Evolutionary conservation across 306 rosid species (phyloP), one percentile per base, ranked within the genome.

Genomic region (Prinsepia uniflora): DNA sequence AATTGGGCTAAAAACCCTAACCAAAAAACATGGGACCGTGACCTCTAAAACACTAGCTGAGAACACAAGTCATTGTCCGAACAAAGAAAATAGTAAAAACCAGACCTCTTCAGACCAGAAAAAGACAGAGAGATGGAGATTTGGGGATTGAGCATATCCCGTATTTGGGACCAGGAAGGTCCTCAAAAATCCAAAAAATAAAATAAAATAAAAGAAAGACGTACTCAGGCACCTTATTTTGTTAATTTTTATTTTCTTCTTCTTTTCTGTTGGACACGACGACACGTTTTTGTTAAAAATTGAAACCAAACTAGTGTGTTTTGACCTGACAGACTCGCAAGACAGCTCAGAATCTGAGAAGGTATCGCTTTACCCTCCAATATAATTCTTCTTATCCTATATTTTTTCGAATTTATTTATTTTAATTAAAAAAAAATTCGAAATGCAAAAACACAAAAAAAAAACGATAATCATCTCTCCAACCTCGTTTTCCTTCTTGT

Each of bases 341-440:
- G 30, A 84, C 82, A 47, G 48, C 71, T 67, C 71, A 49, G 60
- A 67, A 34, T 48, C 78, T 75, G 83, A 82, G 76, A 62, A 71
- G 83, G 72, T 18, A 19, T 63, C 80, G 75, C 68, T 19, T 46
- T 14, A 65, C 66, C 70, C 76, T 76, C 59, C 63, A 0, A 18
- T 30, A 19, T 54, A 17, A 41, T 63, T n/a, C 36, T 8, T 15
- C 10, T 50, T 48, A 43, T 34, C 45, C 8, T n/a, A 11, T 7
- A 12, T 5, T 40, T 18, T 18, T 8, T 7, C 10, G 6, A 17
- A 5, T 18, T 17, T 18, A 10, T 10, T 14, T 11, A 4, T 10
- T 18, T 64, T 66, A 9, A 0, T n/a, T 7, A 53, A 53, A 17
- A 53, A 17, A n/a, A 53, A 30, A 30, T 24, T 24, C 36, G 4